A percentile compares a stretch with the other conserved stretches of the same genome.
Conservation (phyloP, 139 green algal species). For the Chlorella sorokiniana region DNA sequence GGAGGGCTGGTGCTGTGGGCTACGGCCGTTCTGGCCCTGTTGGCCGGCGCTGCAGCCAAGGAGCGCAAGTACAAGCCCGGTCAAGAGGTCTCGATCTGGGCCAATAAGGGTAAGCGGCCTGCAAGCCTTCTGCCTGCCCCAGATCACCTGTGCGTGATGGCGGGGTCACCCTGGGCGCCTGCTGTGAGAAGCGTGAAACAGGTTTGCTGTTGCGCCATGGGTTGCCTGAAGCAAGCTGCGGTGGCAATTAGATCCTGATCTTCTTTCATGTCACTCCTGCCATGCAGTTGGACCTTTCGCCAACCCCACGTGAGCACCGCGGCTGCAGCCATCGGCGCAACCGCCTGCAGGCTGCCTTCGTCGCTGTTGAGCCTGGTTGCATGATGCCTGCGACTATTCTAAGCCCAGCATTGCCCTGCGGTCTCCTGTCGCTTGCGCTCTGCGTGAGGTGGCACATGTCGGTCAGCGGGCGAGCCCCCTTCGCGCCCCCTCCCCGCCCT, state of each 20-base stretch:
- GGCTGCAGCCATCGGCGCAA: too few species aligned
- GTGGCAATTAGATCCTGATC: background rate
- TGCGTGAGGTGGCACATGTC: too few species aligned
- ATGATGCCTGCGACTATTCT: too few species aligned
- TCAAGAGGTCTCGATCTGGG: constrained; percentile 67
- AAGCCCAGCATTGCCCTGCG: too few species aligned
- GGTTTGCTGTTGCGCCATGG: background rate
- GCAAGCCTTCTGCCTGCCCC: background rate
- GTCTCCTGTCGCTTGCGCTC: too few species aligned
- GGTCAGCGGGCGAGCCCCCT: background rate
- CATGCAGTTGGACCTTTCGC: constrained; percentile 28
- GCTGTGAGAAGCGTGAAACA: background rate
- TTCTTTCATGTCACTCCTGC: background rate
- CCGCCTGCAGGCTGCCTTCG: too few species aligned
- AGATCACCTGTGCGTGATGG: too few species aligned
- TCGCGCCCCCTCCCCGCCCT: too few species aligned
- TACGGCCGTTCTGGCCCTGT: background rate
- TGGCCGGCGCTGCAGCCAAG: background rate
- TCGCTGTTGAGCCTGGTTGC: too few species aligned
- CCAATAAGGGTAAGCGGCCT: constrained; percentile 66
- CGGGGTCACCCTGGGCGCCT: background rate
- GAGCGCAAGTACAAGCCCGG: constrained; percentile 69
- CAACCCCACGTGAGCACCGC: constrained; percentile 34
- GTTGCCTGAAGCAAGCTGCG: too few species aligned
- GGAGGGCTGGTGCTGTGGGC: background rate